Percentiles rank a stretch among this genome's conserved stretches.
Conservation (phyloP, 306 rosid species). For the Vigna unguiculata region DNA sequence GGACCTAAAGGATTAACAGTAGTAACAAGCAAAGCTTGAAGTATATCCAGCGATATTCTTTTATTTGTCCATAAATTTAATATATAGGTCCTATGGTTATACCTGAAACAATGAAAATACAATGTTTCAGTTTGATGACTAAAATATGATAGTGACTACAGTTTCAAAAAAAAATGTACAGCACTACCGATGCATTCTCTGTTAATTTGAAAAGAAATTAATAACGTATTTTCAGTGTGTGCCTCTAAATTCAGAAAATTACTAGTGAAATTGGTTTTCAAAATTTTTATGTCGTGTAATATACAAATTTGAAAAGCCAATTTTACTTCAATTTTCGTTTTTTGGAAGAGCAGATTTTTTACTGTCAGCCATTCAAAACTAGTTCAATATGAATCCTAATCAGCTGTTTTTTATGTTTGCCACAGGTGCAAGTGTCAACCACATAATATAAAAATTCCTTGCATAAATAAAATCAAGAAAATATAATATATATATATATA, state of each 20-base stretch:
- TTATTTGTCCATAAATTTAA: conserved; percentile 35
- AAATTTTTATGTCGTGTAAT: not conserved
- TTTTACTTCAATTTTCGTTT: not conserved
- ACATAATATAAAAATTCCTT: not conserved
- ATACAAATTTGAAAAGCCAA: not conserved
- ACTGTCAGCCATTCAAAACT: conserved; percentile 5
- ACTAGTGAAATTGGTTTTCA: conserved; percentile 4
- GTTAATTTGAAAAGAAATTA: not conserved
- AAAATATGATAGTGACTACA: conserved; percentile 3
- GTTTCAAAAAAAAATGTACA: not conserved
- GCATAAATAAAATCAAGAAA: not conserved
- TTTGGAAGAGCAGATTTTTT: not conserved
- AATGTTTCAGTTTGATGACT: conserved; percentile 35
- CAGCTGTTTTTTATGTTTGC: not conserved
- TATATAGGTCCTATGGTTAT: conserved; percentile 30
- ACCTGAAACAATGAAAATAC: conserved; percentile 45
- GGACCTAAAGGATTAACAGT: conserved; percentile 46
- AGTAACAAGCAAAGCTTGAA: conserved; percentile 32
- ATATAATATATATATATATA: not conserved
- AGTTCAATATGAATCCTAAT: conserved; percentile 14
- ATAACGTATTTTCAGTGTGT: not conserved
- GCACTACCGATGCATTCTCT: not conserved
- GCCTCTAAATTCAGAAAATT: not conserved
- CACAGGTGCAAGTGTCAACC: not conserved
- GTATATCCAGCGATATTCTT: conserved; percentile 34